Conservation (phyloP, 345 rosid species). For the Eucalyptus erythrocorys region DNA sequence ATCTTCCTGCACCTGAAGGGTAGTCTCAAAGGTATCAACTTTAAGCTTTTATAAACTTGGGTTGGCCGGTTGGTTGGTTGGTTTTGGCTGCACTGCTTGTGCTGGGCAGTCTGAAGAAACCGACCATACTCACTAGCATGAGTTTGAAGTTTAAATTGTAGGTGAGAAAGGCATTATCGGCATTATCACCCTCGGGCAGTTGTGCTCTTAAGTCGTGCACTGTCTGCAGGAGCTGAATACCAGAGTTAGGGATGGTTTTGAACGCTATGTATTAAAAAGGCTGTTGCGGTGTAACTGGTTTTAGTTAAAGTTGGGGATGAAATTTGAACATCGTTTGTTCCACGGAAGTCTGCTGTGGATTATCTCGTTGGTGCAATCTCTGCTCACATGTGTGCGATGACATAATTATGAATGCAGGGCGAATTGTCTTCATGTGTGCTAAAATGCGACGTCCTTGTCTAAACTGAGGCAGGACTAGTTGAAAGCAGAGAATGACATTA, state of each 20-base stretch:
- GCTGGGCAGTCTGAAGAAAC: not conserved
- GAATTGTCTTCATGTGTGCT: not conserved
- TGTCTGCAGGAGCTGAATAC: not conserved
- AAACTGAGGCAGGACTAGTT: not conserved
- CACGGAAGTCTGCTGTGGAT: not conserved
- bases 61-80: not conserved
- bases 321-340: not conserved
- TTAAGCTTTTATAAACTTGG: not conserved
- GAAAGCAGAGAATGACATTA: not conserved
- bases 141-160: not conserved
- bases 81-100: not conserved
- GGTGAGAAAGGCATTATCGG: not conserved
- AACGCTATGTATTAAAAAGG: not conserved
- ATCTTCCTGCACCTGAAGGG: not conserved
- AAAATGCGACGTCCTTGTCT: not conserved
- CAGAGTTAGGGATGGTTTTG: not conserved
- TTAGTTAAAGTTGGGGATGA: not conserved
- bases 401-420: not conserved
- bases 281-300: not conserved
- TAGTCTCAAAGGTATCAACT: not conserved
- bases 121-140: not conserved
- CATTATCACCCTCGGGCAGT: not conserved
- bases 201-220: not conserved
- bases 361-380: not conserved
- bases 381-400: not conserved